These are phyloP conservation scores for Alternaria atra DNA, from an alignment of 2,329 filamentous ascomycete species.

Conservation along the genomic window DNA sequence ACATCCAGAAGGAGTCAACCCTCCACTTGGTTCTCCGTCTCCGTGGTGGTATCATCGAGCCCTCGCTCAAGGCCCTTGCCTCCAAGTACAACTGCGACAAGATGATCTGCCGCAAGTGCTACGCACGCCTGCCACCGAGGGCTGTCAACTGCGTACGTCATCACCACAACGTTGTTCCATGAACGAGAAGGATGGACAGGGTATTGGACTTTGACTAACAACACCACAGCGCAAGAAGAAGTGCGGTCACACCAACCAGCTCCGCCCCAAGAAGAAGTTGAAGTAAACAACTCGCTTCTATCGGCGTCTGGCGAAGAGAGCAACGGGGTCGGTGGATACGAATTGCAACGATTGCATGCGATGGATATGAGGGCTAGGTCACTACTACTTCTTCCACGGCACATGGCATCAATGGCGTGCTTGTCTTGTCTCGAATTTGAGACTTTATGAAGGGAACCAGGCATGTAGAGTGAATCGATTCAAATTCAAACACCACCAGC, in stretches of 20 bases:
- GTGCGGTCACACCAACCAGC: constrained; percentile 99
- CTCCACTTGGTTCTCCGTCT: constrained; percentile 98
- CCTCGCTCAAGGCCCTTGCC: constrained; percentile 96
- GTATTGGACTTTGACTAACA: constrained; percentile 27
- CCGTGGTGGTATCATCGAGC: constrained; percentile 97
- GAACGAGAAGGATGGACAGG: neutral
- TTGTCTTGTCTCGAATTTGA: constrained; percentile 37
- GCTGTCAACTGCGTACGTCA: constrained; percentile 87
- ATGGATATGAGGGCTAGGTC: constrained; percentile 39
- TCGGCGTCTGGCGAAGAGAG: constrained; percentile 46
- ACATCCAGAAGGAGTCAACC: constrained; percentile 99
- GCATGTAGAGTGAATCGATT: constrained; percentile 51
- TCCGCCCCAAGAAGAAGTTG: constrained; percentile 99
- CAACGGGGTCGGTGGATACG: constrained; percentile 37
- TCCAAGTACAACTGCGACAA: constrained; percentile 99
- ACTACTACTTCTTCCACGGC: constrained; percentile 28
- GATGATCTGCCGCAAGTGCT: constrained; percentile 99
- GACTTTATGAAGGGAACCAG: constrained; percentile 36
- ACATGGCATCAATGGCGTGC: constrained; percentile 38
- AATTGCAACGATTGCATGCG: constrained; percentile 45
- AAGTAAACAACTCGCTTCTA: constrained; percentile 70
- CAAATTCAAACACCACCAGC: constrained; percentile 31
- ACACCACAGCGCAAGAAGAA: constrained; percentile 77
- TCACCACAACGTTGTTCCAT: neutral
- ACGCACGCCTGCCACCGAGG: constrained; percentile 93